Evolutionary conservation across 257 asterid species (phyloP), one percentile per base, ranked within the genome.

Genomic region (Sherardia arvensis): DNA sequence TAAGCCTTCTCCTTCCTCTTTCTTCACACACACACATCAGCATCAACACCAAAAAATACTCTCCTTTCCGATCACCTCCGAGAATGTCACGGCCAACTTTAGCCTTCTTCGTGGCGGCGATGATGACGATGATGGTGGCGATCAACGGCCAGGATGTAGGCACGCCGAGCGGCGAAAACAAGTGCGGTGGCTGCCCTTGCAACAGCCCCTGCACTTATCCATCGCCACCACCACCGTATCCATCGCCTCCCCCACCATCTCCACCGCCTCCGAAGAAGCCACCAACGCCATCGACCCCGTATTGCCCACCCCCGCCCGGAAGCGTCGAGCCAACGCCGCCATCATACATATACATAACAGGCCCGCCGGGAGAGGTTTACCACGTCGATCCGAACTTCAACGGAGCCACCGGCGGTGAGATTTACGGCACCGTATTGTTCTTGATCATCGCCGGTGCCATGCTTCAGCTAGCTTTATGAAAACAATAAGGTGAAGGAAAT

Each of bases 171-270:
- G 51, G 69, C 12, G 86, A 73, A 9, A 84, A 76, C 80, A 88
- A 85, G 79, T 88, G 96, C 34, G 92, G 87, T 3, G 72, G 78
- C 12, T 88, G 94, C 78, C 94, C 95, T 48, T 87, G 95, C 75
- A 74, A 81, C 73, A 80, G 38, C 47, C 87, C 95, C 6, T 87
- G 95, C 56, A 59, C 74, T 0, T 70, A 79, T 0, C 72, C 81
- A 1, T 78, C 88, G 0, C 77, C 66, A 0, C 67, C 76, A 0
- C 69, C 83, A 0, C 69, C 84, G 4, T 76, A 83, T 0, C 75
- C 85, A 0, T 81, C 86, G 2, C 4, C 34, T 4, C 34, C 47
- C 0, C 4, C 34, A 32, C 34, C 47, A 0, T 71, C 76, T 0
- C 71, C 84, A 0, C 70, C 84, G 1, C 78, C 85, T 0, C 76